Percentiles rank a stretch among this genome's conserved stretches.
Conservation (phyloP, 495 filamentous ascomycete genomes). For the Penicillium diatomitis region DNA sequence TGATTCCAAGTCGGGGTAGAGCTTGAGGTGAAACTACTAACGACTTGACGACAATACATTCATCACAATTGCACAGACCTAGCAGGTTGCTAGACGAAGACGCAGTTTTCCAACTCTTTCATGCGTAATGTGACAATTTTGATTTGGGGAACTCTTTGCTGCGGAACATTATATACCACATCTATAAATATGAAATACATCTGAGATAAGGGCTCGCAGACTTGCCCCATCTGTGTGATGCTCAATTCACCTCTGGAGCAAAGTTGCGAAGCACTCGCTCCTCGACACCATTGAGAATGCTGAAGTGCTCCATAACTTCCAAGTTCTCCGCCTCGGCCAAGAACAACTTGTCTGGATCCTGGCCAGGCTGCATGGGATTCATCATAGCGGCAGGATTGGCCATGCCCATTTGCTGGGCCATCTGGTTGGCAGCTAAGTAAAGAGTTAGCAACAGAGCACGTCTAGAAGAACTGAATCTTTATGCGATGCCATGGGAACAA, state of each 20-base stretch:
- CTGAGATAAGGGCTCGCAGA: not conserved
- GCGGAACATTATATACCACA: constrained; percentile 4
- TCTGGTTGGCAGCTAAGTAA: constrained; percentile 77
- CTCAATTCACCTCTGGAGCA: constrained; percentile 15
- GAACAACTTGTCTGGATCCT: constrained; percentile 92
- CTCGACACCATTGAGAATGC: constrained; percentile 79
- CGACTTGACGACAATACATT: too few species aligned
- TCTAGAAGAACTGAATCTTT: too few species aligned
- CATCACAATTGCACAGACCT: too few species aligned
- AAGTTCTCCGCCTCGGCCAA: constrained; percentile 86
- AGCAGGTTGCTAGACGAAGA: too few species aligned
- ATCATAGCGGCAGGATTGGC: constrained; percentile 60
- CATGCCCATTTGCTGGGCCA: constrained; percentile 85
- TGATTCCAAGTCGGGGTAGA: constrained; percentile 40
- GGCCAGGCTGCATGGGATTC: constrained; percentile 84
- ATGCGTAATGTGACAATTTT: too few species aligned
- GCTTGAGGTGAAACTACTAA: constrained; percentile 1
- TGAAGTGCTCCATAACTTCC: constrained; percentile 88
- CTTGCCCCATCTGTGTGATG: too few species aligned
- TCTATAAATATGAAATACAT: not conserved
- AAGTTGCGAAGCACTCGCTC: constrained; percentile 58
- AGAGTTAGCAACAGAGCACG: constrained; percentile 2
- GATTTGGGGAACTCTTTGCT: too few species aligned
- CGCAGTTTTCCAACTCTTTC: too few species aligned
- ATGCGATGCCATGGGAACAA: not conserved